phyloP scores from a whole-genome alignment of 164 flowering plant genomes.

The Macadamia tetraphylla region DNA sequence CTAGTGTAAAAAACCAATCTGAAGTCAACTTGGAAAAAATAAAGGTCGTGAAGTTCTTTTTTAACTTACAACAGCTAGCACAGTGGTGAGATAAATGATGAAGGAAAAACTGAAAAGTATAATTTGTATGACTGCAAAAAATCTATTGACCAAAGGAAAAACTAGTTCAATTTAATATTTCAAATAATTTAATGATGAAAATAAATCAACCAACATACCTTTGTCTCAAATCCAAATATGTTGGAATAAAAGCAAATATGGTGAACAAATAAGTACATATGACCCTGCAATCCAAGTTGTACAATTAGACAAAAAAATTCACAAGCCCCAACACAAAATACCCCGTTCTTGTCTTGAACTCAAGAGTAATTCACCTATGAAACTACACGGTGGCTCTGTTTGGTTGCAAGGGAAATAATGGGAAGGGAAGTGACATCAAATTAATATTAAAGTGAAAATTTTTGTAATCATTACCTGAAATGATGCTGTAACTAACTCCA shows the following conservation, averaged over 20 bases:
- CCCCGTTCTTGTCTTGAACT: background rate
- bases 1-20: no score
- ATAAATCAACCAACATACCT: slow-evolving; percentile 40
- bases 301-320: background rate
- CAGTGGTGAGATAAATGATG: no score
- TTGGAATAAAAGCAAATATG: slow-evolving; percentile 90
- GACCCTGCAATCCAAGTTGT: slow-evolving; percentile 59
- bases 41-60: no score
- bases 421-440: no score
- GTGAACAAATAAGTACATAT: slow-evolving; percentile 81
- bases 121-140: background rate
- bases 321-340: background rate
- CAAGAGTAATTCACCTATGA: no score
- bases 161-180: background rate
- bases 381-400: no score
- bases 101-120: background rate
- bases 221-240: slow-evolving; percentile 96
- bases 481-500: no score
- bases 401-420: no score
- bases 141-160: background rate
- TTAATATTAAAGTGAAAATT: no score
- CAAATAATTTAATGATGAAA: background rate
- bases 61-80: no score
- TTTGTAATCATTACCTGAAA: no score
- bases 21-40: no score